A percentile compares a stretch with the other conserved stretches of the same genome.
Evolutionary conservation across 2,329 filamentous ascomycete species (phyloP).

Genomic region (Microsporum audouinii): DNA sequence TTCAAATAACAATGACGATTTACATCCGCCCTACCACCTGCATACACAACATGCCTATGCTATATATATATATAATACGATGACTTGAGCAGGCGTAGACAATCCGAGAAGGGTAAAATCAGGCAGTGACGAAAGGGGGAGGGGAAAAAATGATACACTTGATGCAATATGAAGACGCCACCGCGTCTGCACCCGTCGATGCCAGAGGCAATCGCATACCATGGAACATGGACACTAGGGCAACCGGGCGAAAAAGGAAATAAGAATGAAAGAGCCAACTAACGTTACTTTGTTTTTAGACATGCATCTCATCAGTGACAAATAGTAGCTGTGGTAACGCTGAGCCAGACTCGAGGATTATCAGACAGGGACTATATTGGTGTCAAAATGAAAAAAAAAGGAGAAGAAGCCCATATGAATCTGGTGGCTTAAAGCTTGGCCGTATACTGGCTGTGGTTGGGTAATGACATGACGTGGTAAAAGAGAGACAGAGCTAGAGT

Average conservation of each 20-base stretch:
- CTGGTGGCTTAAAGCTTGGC: not conserved
- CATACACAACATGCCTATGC: not conserved
- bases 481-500: not conserved
- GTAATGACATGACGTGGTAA: not conserved
- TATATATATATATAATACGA: not conserved
- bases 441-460: not conserved
- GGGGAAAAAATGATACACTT: not conserved
- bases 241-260: not conserved
- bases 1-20: conserved; percentile 1
- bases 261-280: not conserved
- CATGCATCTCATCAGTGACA: not conserved
- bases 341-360: not conserved
- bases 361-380: not conserved
- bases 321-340: not conserved
- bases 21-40: conserved; percentile 1
- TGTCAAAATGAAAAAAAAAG: not conserved
- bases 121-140: not conserved
- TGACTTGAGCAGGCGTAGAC: not conserved
- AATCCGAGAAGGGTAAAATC: not conserved
- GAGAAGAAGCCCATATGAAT: not conserved
- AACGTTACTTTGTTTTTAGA: not conserved
- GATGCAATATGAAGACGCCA: not conserved
- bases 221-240: not conserved
- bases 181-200: not conserved
- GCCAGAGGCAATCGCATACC: not conserved